These are phyloP conservation scores for Nakazawaea ernobii DNA, from an alignment of 805 yeast genomes.

Conservation along the genomic window DNA sequence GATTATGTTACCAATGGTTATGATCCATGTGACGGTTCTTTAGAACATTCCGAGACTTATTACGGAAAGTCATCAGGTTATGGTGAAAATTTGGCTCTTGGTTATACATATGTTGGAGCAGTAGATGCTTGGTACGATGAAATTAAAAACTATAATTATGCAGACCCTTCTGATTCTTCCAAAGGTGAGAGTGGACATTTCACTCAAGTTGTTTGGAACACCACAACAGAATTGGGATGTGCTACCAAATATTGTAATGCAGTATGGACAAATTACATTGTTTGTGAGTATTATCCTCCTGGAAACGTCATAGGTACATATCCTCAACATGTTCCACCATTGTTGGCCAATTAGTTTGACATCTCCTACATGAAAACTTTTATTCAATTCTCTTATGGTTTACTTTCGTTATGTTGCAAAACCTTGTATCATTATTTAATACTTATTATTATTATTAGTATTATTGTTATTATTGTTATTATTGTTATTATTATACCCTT, in stretches of 20 bases:
- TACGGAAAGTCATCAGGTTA: conserved; percentile 45
- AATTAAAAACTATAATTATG: conserved; percentile 47
- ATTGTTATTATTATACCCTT: too few species aligned
- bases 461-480: too few species aligned
- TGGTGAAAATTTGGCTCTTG: conserved; percentile 77
- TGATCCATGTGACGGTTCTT: conserved; percentile 46
- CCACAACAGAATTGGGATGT: conserved; percentile 60
- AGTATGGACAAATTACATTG: conserved; percentile 45
- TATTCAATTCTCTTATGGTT: neutral
- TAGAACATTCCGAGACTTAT: conserved; percentile 41
- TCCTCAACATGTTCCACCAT: conserved; percentile 19
- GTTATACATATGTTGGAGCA: conserved; percentile 46
- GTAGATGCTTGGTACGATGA: conserved; percentile 75
- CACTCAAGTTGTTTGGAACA: conserved; percentile 71
- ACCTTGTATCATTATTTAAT: neutral
- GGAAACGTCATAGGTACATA: conserved; percentile 54
- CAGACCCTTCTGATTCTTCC: conserved; percentile 42
- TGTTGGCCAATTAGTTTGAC: neutral
- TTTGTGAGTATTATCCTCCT: conserved; percentile 62
- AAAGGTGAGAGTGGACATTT: conserved; percentile 58
- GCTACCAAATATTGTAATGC: conserved; percentile 47
- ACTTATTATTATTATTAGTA: too few species aligned
- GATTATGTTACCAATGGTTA: conserved; percentile 37
- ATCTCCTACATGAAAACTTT: neutral
- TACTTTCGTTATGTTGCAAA: neutral